Conservation (phyloP, 352 stramenopile genomes). For the Globisporangium irregulare region DNA sequence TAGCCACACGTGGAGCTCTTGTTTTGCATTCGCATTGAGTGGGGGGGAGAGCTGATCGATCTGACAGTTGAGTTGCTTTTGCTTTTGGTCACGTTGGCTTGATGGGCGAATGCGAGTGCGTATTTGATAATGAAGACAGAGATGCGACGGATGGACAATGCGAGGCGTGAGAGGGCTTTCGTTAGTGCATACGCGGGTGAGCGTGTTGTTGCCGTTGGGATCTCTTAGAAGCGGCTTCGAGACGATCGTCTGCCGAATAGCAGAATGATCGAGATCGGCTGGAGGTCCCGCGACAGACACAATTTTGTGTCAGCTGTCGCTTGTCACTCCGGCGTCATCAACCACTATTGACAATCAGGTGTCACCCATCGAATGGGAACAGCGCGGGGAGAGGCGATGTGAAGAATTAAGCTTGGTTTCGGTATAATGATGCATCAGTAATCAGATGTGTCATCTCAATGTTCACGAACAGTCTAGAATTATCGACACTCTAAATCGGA, state of each 20-base stretch:
- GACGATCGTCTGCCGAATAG: background rate
- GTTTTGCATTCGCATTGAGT: slow-evolving; percentile 16
- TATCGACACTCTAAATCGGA: background rate
- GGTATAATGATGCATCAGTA: background rate
- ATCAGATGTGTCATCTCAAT: slow-evolving; percentile 7
- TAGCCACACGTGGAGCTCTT: slow-evolving; percentile 31
- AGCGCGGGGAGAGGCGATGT: slow-evolving; percentile 7
- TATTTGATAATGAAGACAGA: background rate
- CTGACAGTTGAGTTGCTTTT: background rate
- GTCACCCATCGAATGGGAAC: background rate
- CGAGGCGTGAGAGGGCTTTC: background rate
- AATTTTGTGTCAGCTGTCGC: background rate
- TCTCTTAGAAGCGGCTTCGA: background rate
- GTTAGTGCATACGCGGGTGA: background rate
- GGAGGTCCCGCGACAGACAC: too few relatives aligned
- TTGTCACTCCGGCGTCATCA: background rate
- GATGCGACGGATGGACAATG: background rate
- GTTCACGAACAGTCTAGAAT: slow-evolving; percentile 19
- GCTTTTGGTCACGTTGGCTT: background rate
- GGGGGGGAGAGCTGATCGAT: background rate
- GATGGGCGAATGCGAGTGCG: background rate
- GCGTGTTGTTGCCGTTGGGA: background rate
- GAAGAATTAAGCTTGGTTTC: background rate
- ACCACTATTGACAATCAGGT: background rate
- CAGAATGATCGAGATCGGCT: background rate